Conservation (phyloP, 2,329 filamentous ascomycete genomes). For the Claviceps africana region DNA sequence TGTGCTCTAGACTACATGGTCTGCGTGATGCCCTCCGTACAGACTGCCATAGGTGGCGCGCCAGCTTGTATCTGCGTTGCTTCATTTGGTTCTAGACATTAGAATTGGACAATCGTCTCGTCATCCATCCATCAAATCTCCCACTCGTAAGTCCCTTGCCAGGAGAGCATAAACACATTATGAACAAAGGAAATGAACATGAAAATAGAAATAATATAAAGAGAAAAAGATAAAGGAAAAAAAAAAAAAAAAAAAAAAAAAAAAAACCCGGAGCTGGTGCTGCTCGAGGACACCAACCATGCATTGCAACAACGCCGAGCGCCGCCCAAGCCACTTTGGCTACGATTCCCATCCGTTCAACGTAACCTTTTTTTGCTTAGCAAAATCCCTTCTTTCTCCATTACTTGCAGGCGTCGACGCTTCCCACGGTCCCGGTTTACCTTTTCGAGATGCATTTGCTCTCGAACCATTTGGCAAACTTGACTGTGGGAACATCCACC, state of each 20-base stretch:
- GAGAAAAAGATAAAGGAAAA: no score
- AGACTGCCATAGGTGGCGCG: neutral
- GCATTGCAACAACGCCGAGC: neutral
- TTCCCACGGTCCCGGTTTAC: conserved; percentile 3
- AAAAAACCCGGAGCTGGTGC: neutral
- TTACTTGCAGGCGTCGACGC: neutral
- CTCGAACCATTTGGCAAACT: conserved; percentile 43
- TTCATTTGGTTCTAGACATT: neutral
- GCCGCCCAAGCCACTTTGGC: neutral
- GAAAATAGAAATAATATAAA: no score
- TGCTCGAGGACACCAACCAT: neutral
- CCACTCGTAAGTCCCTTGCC: neutral
- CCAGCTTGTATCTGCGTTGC: neutral
- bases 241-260: neutral
- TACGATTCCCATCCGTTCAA: neutral
- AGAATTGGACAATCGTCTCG: neutral
- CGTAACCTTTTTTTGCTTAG: neutral
- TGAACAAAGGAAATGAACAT: no score
- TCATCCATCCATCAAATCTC: neutral
- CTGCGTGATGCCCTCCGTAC: neutral
- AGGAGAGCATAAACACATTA: neutral
- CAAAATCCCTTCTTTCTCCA: neutral
- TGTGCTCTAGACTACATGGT: neutral
- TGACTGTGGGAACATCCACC: conserved; percentile 41
- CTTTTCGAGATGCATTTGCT: conserved; percentile 22